Evolutionary conservation across 1,284 basidiomycete species (phyloP), one percentile per base, ranked within the genome.

Genomic region (Violaceomyces palustris): DNA sequence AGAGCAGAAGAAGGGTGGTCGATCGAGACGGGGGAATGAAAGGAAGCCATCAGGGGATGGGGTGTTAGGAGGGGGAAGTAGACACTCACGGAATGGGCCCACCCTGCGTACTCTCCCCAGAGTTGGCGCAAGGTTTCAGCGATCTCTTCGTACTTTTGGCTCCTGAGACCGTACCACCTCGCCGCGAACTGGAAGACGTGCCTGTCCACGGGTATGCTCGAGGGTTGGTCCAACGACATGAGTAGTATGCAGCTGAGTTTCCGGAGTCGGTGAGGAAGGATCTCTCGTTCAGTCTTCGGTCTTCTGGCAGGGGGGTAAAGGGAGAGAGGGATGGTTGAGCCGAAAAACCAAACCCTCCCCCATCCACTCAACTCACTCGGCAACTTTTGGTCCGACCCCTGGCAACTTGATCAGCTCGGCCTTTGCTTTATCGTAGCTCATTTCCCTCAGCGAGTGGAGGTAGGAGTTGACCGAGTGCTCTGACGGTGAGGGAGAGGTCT

Each of bases 161-260:
- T 51, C 8, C 64, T 46, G 17, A 73, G 58, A 6, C 49, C 42
- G 39, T 73, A 73, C 64, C 61, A 67, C n/a, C 54, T 62, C 30
- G 63, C 66, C 0, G 70, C 70, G 36, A 73, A 73, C 15, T 66
- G 55, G 34, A 69, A 73, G 1, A 73, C 70, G 44, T 73, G 70
- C 3, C 70, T 54, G 36, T 73, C 70, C 6, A 73, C 70, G 1
- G 70, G 70, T 24, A 73, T 73, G 37, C 51, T 59, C 2, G 57
- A 58, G 2, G 57, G 47, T 33, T 94, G 90, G 74, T 96, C 88
- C 43, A 97, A 74, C 60, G 88, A 90, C 87, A 98, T 97, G 19
- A 99, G 77, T 41, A 96, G 76, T 25, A 98, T 79, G 69, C 94
- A 99, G 70, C 97, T 93, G 1, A 88, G 89, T 1, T 18, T 37